A percentile compares a stretch with the other conserved stretches of the same genome.
phyloP scores from a whole-genome alignment of 257 asterid species.

The Plantago major region DNA sequence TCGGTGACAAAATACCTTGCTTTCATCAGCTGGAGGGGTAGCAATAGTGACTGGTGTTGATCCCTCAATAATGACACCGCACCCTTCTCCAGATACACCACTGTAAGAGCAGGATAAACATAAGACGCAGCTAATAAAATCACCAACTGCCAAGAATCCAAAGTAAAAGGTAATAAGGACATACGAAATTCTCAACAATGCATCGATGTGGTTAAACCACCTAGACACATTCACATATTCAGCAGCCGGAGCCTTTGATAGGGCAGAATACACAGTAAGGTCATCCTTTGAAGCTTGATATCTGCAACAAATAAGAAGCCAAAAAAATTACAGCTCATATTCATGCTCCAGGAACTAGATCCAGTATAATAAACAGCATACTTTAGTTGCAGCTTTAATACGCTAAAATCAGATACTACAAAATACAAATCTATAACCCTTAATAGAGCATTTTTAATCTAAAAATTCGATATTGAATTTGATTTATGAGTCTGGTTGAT shows the following conservation, averaged over 20 bases:
- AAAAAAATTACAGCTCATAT: too few relatives aligned
- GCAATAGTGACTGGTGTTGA: constrained; percentile 42
- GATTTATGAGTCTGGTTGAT: too few relatives aligned
- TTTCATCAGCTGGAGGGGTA: constrained; percentile 52
- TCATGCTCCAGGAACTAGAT: too few relatives aligned
- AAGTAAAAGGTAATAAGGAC: constrained; percentile 8
- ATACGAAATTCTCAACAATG: constrained; percentile 54
- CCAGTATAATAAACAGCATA: too few relatives aligned
- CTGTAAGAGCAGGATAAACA: constrained; percentile 29
- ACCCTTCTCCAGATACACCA: constrained; percentile 62
- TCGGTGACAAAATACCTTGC: constrained; percentile 45
- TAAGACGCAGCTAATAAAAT: neutral
- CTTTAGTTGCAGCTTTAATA: too few relatives aligned
- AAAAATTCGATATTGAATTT: too few relatives aligned
- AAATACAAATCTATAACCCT: neutral
- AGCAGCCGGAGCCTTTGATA: constrained; percentile 56
- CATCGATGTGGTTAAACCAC: constrained; percentile 57
- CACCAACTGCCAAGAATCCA: neutral
- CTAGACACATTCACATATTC: constrained; percentile 53
- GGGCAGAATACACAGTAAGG: constrained; percentile 50
- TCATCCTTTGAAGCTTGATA: constrained; percentile 90
- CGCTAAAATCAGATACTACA: neutral
- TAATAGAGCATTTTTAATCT: too few relatives aligned
- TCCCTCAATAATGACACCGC: constrained; percentile 56
- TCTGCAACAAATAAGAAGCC: constrained; percentile 26